Percentiles rank a stretch among this genome's conserved stretches.
Conservation (phyloP, 2,329 filamentous ascomycete species). For the Xylaria polymorpha region DNA sequence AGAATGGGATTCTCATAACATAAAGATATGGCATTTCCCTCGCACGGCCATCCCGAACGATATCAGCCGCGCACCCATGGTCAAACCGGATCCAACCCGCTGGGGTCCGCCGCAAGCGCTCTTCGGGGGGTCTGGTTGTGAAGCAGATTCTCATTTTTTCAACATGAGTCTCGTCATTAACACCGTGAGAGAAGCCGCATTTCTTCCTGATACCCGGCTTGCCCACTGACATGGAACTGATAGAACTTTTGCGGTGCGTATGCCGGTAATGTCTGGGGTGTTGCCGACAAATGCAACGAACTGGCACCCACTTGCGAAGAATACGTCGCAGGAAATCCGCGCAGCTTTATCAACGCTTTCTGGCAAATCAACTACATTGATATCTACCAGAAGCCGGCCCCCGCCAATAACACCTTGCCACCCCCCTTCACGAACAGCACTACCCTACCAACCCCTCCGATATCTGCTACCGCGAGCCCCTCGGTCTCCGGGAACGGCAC, state of each 20-base stretch:
- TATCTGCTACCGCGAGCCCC: constrained; percentile 26
- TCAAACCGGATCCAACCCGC: constrained; percentile 67
- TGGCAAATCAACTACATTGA: constrained; percentile 69
- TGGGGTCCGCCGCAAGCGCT: constrained; percentile 78
- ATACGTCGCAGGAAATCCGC: constrained; percentile 60
- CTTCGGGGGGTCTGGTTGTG: constrained; percentile 73
- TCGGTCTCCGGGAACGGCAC: constrained; percentile 21
- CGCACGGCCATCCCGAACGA: constrained; percentile 73
- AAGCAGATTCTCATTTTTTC: constrained; percentile 73
- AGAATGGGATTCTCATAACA: constrained; percentile 74
- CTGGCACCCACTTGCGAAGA: constrained; percentile 59
- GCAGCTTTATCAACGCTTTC: constrained; percentile 57
- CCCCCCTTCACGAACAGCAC: constrained; percentile 28
- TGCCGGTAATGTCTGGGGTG: constrained; percentile 64
- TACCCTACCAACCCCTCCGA: constrained; percentile 14
- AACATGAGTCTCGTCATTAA: constrained; percentile 79
- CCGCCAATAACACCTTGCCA: constrained; percentile 27
- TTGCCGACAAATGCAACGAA: constrained; percentile 53
- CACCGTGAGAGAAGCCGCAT: constrained; percentile 57
- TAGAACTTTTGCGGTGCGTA: constrained; percentile 82
- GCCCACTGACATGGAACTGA: constrained; percentile 15
- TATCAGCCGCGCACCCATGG: constrained; percentile 61
- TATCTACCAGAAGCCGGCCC: constrained; percentile 52
- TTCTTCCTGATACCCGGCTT: background rate
- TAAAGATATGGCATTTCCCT: constrained; percentile 82